Percentiles rank a stretch among this genome's conserved stretches.
Evolutionary conservation across 2,329 filamentous ascomycete species (phyloP).

Genomic region (Stachybotrys elegans): DNA sequence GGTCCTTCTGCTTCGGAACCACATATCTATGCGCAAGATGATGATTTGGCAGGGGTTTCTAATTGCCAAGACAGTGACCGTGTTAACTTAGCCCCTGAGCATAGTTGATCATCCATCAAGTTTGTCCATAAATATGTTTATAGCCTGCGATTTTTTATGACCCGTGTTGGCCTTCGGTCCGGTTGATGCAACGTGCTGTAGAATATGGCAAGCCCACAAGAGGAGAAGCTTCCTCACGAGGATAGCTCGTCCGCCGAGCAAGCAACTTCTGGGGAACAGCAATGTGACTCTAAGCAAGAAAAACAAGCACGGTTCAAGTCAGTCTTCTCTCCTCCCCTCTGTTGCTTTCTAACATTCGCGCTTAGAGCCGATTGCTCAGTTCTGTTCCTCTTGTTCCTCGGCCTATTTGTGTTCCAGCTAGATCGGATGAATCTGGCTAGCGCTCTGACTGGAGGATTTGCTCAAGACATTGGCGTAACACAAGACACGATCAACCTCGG

Average conservation of each 20-base stretch:
- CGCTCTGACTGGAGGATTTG: conserved; percentile 43
- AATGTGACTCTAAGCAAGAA: conserved; percentile 2
- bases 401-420: conserved; percentile 45
- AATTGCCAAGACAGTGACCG: not conserved
- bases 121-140: not conserved
- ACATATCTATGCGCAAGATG: not conserved
- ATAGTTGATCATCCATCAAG: not conserved
- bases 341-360: not conserved
- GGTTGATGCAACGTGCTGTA: not conserved
- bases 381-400: conserved; percentile 42
- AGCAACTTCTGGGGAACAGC: not conserved
- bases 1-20: not conserved
- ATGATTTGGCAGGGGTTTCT: not conserved
- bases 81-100: not conserved
- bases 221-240: not conserved
- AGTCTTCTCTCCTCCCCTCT: not conserved
- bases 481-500: conserved; percentile 46
- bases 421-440: conserved; percentile 49
- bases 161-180: not conserved
- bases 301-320: conserved; percentile 2
- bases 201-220: not conserved
- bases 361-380: conserved; percentile 44
- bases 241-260: conserved; percentile 2
- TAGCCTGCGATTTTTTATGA: not conserved
- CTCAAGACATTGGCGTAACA: conserved; percentile 32